Evolutionary conservation across 2,329 filamentous ascomycete species (phyloP).

Genomic region (Ramularia endophylla): DNA sequence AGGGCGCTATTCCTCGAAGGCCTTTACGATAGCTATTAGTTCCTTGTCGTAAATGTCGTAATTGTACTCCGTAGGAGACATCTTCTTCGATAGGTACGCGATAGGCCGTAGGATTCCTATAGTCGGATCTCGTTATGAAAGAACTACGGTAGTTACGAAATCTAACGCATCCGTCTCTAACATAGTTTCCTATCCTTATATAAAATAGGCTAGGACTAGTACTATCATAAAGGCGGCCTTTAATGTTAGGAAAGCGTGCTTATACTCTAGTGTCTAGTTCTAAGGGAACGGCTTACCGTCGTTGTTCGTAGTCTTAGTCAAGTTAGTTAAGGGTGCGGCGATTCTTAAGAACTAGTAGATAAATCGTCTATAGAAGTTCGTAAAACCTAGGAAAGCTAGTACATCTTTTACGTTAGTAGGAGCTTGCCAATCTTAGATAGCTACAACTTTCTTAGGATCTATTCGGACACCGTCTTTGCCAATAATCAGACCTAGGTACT

Average conservation of each 20-base stretch:
- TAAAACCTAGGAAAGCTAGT: not conserved
- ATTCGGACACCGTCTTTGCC: not conserved
- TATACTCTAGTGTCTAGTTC: not conserved
- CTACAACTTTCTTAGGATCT: not conserved
- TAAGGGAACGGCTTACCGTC: not conserved
- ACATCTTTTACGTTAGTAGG: not conserved
- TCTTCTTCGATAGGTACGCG: conserved; percentile 1
- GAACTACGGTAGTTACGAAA: too few relatives aligned
- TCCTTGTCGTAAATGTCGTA: too few relatives aligned
- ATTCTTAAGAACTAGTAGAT: too few relatives aligned
- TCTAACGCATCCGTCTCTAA: too few relatives aligned
- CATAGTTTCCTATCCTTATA: too few relatives aligned
- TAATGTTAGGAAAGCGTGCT: not conserved
- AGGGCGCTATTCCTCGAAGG: conserved; percentile 2
- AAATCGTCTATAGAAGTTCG: too few relatives aligned
- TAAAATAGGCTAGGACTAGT: not conserved
- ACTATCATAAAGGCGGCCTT: not conserved
- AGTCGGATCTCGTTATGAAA: not conserved
- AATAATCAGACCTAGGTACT: not conserved
- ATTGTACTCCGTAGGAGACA: too few relatives aligned
- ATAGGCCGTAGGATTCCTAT: not conserved
- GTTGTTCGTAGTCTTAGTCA: not conserved
- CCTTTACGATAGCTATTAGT: too few relatives aligned
- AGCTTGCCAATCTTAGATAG: not conserved
- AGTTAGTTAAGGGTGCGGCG: not conserved